Conservation (phyloP, 164 flowering plant genomes). For the Vitis rotundifolia region DNA sequence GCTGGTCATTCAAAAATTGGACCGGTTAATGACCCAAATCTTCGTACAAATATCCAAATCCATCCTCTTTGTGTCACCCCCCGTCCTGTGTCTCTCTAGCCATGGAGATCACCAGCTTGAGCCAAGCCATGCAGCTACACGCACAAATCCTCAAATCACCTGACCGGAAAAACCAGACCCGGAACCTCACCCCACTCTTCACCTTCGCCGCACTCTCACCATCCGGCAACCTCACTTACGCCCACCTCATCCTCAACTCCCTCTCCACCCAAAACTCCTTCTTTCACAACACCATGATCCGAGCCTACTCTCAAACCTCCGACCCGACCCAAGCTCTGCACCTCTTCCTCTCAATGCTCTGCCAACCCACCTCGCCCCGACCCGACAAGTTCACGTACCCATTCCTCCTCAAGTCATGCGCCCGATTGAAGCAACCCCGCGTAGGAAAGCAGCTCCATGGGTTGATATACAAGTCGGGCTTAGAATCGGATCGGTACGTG, state of each 20-base stretch:
- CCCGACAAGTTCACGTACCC: constrained; percentile 58
- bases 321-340: constrained; percentile 40
- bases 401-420: constrained; percentile 45
- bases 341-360: constrained; percentile 38
- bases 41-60: too few relatives aligned
- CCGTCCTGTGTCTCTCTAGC: not conserved
- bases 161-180: constrained; percentile 7
- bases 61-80: not conserved
- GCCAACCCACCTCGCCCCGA: not conserved
- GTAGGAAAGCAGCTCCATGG: constrained; percentile 42
- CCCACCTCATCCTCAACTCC: constrained; percentile 42
- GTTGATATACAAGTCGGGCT: constrained; percentile 27
- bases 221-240: constrained; percentile 38
- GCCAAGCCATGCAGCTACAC: constrained; percentile 58
- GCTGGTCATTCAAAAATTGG: too few relatives aligned
- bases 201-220: constrained; percentile 50
- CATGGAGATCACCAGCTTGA: constrained; percentile 50
- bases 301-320: constrained; percentile 42
- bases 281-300: constrained; percentile 49
- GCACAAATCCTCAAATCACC: constrained; percentile 41
- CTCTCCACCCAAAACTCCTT: constrained; percentile 41
- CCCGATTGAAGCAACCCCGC: constrained; percentile 15
- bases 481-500: constrained; percentile 32
- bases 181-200: constrained; percentile 36
- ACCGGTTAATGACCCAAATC: too few relatives aligned